phyloP scores from a whole-genome alignment of 441 rosid genomes.

The Breynia disticha region DNA sequence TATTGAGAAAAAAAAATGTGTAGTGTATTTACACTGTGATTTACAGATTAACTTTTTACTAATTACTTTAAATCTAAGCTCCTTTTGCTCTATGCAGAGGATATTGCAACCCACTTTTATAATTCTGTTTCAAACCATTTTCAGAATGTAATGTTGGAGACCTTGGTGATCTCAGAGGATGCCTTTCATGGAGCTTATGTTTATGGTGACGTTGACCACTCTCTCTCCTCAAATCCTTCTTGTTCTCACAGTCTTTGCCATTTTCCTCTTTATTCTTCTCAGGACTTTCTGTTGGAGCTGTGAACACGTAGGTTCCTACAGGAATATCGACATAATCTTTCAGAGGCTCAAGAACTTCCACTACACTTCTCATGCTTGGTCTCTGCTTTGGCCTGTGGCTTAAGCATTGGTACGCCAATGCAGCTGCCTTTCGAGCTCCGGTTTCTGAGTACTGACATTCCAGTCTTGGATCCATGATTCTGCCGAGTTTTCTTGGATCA shows the following conservation, averaged over 20 bases:
- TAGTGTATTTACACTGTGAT: too few species aligned
- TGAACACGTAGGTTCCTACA: slow-evolving; percentile 36
- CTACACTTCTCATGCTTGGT: slow-evolving; percentile 58
- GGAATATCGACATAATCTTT: slow-evolving; percentile 41
- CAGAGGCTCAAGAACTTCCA: slow-evolving; percentile 46
- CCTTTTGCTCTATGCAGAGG: slow-evolving; percentile 35
- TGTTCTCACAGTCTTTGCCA: slow-evolving; percentile 22
- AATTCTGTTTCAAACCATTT: slow-evolving; percentile 20
- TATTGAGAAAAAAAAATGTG: too few species aligned
- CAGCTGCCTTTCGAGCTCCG: slow-evolving; percentile 51
- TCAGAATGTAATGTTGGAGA: slow-evolving; percentile 26
- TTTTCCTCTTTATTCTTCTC: slow-evolving; percentile 19
- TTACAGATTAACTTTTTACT: too few species aligned
- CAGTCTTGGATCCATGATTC: slow-evolving; percentile 59
- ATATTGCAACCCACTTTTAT: slow-evolving; percentile 28
- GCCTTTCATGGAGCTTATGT: slow-evolving; percentile 22
- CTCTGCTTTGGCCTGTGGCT: slow-evolving; percentile 59
- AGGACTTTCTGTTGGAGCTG: slow-evolving; percentile 25
- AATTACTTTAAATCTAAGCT: slow-evolving; percentile 2
- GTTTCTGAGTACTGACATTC: slow-evolving; percentile 46
- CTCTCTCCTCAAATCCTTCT: slow-evolving; percentile 26
- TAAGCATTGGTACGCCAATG: slow-evolving; percentile 51
- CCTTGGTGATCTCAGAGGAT: slow-evolving; percentile 18
- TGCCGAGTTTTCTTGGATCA: slow-evolving; percentile 42
- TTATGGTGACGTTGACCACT: slow-evolving; percentile 24